Evolutionary conservation across 495 filamentous ascomycete genomes (phyloP), one percentile per base, ranked within the genome.

Genomic region (Sordaria brevicollis): DNA sequence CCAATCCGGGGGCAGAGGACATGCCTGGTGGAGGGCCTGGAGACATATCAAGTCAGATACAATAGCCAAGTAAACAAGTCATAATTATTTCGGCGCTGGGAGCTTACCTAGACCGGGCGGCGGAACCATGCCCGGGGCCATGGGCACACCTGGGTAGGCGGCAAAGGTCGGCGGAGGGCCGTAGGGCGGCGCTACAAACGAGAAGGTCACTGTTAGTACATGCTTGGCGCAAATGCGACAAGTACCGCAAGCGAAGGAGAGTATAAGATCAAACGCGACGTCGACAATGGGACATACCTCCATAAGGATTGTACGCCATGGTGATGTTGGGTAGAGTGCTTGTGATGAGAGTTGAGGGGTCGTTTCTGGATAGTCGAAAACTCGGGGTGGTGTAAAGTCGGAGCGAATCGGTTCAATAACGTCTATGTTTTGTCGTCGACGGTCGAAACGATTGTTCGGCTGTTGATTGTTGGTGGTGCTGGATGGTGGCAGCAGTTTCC

Each of bases 71-170:
- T 21, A 17, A 4, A 62, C 11, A 25, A 5, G 35, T 41, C 41
- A 67, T 68, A 67, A 68, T 67, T 68, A 71, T 68, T 66, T 17
- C 21, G 66, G 57, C 62, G 65, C 67, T 10, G 69, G 67, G 66
- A 67, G 79, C 89, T 82, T 86, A 92, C 93, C 93, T 88, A 97
- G 88, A 75, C 93, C 93, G 69, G 94, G 93, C 67, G 93, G 92
- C 74, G 90, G 88, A 71, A 87, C 88, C 83, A 91, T 87, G 57
- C 87, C 88, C 65, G 89, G 89, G 33, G 88, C 77, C 68, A 82
- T 83, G 66, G 80, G 79, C 72, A 86, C 83, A 68, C 87, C 92
- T 70, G 92, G 91, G 77, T 92, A 93, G 29, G 85, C 81, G 70
- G 86, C 86, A 81, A 88, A 95, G 67, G 88, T 86, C 17, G 92